Conservation (phyloP, 176 grass and related monocot genomes). For the Miscanthus lutarioriparius region DNA sequence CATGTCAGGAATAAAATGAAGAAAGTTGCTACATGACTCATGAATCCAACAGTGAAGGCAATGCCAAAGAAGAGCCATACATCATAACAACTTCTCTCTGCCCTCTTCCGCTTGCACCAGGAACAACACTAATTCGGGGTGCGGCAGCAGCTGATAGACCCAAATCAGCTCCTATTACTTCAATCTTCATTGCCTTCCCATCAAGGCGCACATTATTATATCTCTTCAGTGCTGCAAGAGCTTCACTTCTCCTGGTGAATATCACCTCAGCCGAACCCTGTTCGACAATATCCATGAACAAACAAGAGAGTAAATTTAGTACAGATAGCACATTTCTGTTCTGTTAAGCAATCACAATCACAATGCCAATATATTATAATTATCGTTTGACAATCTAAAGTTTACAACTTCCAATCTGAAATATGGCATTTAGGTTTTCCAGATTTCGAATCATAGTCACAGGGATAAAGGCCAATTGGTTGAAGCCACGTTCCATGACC, state of each 20-base stretch:
- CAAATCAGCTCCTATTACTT: conserved; percentile 80
- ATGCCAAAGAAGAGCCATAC: conserved; percentile 51
- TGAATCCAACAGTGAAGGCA: background rate
- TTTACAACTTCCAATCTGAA: background rate
- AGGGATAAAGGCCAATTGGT: background rate
- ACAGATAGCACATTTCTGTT: background rate
- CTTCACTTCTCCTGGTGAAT: conserved; percentile 83
- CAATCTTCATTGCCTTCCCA: conserved; percentile 93
- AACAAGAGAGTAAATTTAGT: conserved; percentile 1
- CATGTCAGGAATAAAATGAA: conserved; percentile 6
- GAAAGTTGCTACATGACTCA: background rate
- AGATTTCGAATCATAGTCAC: background rate
- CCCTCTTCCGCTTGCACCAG: conserved; percentile 63
- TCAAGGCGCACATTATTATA: conserved; percentile 96
- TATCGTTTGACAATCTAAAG: background rate
- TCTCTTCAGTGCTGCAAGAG: conserved; percentile 72
- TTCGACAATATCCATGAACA: conserved; percentile 37
- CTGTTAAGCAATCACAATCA: background rate
- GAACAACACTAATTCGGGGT: conserved; percentile 63
- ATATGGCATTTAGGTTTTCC: background rate
- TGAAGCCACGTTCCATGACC: background rate
- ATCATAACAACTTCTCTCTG: conserved; percentile 91
- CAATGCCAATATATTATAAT: background rate
- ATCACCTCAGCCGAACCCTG: conserved; percentile 97
- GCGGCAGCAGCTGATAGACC: conserved; percentile 40